Evolutionary conservation across 1,139 yeast genomes (phyloP), one percentile per base, ranked within the genome.

Genomic region (Suhomyces panamericanus): DNA sequence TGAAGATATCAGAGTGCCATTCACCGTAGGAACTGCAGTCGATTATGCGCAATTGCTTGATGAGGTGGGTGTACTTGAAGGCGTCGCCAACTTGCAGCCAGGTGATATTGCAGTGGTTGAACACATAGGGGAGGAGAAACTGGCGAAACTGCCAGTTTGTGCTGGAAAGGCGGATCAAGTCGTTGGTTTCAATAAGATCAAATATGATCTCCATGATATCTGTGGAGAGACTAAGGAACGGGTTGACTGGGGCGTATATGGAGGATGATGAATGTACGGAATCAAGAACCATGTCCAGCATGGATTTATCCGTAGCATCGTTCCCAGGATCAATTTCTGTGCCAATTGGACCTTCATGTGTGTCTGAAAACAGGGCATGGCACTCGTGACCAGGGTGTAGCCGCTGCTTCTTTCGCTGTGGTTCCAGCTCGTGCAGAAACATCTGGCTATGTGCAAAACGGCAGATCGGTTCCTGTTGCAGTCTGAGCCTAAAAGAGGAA

Each of bases 1-100:
- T 49, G 12, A 56, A 53, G 36, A 72, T 63, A 46, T 70, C 72
- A 17, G 62, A 51, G 39, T 70, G 71, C 73, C 77, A 73, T 48
- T 73, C 78, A 4, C 74, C 75, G 48, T 63, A 69, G 4, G 75
- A 62, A 49, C 66, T 66, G 46, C 62, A 59, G 44, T 69, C 72
- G 6, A 60, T 46, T 14, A 73, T 64, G 6, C 74, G 55, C 16
- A 73, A 32, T 36, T 56, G 55, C 2, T 52, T 35, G 8, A 65
- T 53, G 6, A 43, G 27, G 7, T 42, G 35, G 16, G 43, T 32
- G 38, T 55, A 52, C 14, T 51, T 32, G 36, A 51, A 42, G 38
- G 53, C 51, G 12, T 32, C 38, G 17, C 10, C 38, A 22, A 35
- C 39, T 42, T 16, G 39, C 36, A 17, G 49, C 78, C 78, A 73